Base-by-base conservation (phyloP, 2,329 filamentous ascomycete species). In the Alternaria dauci region DNA sequence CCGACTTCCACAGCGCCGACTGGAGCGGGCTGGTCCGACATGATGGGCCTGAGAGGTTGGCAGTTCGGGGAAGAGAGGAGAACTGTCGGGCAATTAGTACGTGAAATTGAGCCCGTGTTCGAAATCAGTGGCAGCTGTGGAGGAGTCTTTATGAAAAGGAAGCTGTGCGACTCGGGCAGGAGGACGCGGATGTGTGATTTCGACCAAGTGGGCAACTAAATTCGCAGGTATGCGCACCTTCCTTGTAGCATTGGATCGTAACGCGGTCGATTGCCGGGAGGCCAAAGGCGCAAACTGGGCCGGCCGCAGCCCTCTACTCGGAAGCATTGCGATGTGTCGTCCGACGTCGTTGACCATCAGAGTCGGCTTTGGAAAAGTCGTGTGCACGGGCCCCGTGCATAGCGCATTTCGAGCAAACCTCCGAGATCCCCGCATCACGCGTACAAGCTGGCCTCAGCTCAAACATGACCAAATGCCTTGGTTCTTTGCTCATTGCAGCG, bases 301-400 rank as follows among this genome's bases (percentile, higher is more conserved):
- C 62, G 78, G 71, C 70, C 76, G 78, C 42, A 82, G 69, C 65
- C 81, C 81, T 80, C 81, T 81, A 73, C 80, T 82, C 68, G 81
- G 80, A 75, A 83, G 78, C 82, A 83, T 83, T 59, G 72, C 76
- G 67, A 66, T 66, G 60, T 73, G 73, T 70, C 69, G 71, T 73
- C 71, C 68, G 61, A 65, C 63, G 64, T 57, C 63, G 32, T 62
- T 48, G 47, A 25, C 41, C 41, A 36, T 43, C 42, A 56, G 57
- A 47, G 52, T 52, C 62, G 67, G 62, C 65, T 69, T 71, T 63
- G 68, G 55, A 69, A 59, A 47, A 51, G 47, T 47, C 58, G 58
- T 23, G 58, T 53, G 71, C 73, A 59, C 59, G 55, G 59, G 20
- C 59, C 18, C 32, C 41, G 4, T 39, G 32, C 46, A 23, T 54